These are phyloP conservation scores for Pythium coloratum DNA, from an alignment of 352 stramenopile species.

Conservation along the genomic window DNA sequence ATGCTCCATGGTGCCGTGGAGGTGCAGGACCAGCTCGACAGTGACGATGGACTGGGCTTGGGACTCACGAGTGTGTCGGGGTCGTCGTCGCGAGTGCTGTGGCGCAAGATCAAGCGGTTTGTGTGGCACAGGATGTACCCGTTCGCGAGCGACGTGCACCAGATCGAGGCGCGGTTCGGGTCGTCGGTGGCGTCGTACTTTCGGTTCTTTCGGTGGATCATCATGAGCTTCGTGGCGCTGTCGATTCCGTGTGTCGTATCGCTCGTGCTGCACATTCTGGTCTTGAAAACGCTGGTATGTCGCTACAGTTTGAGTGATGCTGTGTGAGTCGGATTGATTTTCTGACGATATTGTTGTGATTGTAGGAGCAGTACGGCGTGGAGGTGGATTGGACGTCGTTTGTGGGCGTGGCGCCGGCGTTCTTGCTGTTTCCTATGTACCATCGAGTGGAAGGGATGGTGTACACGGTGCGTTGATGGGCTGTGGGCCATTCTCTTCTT, in stretches of 20 bases:
- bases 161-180: constrained; percentile 82
- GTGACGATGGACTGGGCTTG: background rate
- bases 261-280: constrained; percentile 52
- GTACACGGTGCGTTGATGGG: constrained; percentile 47
- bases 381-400: constrained; percentile 36
- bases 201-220: constrained; percentile 77
- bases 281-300: constrained; percentile 32
- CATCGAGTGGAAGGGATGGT: constrained; percentile 45
- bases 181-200: constrained; percentile 82
- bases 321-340: background rate
- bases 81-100: constrained; percentile 20
- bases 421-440: constrained; percentile 66
- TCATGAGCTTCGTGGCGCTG: constrained; percentile 68
- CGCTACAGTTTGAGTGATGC: too few species aligned
- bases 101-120: constrained; percentile 36
- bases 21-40: constrained; percentile 58
- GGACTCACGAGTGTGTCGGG: background rate
- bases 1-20: constrained; percentile 59
- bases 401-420: constrained; percentile 47
- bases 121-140: constrained; percentile 42
- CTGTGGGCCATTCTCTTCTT: too few species aligned
- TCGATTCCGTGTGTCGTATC: constrained; percentile 49
- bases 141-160: constrained; percentile 62
- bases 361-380: background rate
- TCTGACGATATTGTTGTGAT: background rate